These are phyloP conservation scores for Rhynchospora pubera DNA, from an alignment of 176 grass and related monocot genomes.

Conservation along the genomic window DNA sequence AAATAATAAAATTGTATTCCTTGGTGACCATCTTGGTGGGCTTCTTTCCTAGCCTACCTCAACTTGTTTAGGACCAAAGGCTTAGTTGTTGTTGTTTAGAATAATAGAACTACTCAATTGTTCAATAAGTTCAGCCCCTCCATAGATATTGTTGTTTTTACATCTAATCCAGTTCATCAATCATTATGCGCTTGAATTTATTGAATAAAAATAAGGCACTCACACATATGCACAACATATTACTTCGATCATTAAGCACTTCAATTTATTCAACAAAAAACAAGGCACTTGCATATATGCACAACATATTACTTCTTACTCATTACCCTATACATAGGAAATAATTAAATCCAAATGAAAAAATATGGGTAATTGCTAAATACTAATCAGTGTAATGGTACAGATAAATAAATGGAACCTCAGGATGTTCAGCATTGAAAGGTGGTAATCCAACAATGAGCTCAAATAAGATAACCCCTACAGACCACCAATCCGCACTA, in stretches of 20 bases:
- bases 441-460: constrained; percentile 99
- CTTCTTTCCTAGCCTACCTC: no score
- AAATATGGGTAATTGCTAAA: neutral
- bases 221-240: neutral
- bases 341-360: neutral
- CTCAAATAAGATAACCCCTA: constrained; percentile 98
- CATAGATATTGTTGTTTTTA: neutral
- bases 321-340: neutral
- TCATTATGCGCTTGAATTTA: neutral
- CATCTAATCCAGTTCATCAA: neutral
- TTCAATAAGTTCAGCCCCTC: neutral
- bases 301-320: neutral
- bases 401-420: constrained; percentile 37
- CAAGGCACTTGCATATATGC: neutral
- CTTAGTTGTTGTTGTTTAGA: neutral
- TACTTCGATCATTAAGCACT: neutral
- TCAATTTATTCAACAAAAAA: neutral
- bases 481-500: constrained; percentile 99
- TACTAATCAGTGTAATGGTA: neutral
- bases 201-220: neutral
- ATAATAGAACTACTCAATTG: neutral
- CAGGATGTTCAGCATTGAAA: constrained; percentile 95
- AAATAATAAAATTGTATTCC: neutral
- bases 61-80: no score
- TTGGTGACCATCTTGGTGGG: no score